phyloP scores from a whole-genome alignment of 805 yeast species.

The Lachancea waltii region DNA sequence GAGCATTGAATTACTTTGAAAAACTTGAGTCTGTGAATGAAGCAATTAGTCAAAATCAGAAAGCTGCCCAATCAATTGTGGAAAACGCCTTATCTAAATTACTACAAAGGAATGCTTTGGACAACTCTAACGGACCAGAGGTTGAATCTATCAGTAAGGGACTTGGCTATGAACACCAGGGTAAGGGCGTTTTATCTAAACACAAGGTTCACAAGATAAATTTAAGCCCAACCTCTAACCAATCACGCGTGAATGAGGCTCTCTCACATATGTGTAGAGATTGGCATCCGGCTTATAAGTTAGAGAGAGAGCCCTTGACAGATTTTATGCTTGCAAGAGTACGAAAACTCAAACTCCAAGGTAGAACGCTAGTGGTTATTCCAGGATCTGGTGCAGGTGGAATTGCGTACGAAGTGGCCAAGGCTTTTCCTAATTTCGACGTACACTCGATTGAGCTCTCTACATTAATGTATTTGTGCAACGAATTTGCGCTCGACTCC shows the following conservation, averaged over 20 bases:
- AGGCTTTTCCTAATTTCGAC: conserved; percentile 34
- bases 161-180: conserved; percentile 19
- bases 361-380: conserved; percentile 47
- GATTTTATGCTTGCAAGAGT: conserved; percentile 45
- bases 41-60: conserved; percentile 42
- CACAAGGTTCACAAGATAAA: conserved; percentile 1
- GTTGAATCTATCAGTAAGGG: conserved; percentile 33
- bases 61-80: conserved; percentile 41
- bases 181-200: conserved; percentile 12
- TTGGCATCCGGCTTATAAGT: conserved; percentile 50
- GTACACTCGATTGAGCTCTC: conserved; percentile 77
- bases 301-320: conserved; percentile 49
- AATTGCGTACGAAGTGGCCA: conserved; percentile 56
- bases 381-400: conserved; percentile 91
- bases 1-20: conserved; percentile 45
- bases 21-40: conserved; percentile 47
- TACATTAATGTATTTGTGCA: conserved; percentile 66
- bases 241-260: conserved; percentile 53
- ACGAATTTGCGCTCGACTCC: conserved; percentile 46
- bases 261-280: conserved; percentile 75
- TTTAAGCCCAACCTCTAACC: conserved; percentile 18
- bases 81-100: conserved; percentile 32
- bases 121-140: conserved; percentile 35
- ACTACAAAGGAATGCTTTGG: conserved; percentile 10
- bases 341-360: conserved; percentile 23